A percentile compares a stretch with the other conserved stretches of the same genome.
Evolutionary conservation across 2,329 filamentous ascomycete genomes (phyloP).

Genomic region (Microdochium trichocladiopsis): DNA sequence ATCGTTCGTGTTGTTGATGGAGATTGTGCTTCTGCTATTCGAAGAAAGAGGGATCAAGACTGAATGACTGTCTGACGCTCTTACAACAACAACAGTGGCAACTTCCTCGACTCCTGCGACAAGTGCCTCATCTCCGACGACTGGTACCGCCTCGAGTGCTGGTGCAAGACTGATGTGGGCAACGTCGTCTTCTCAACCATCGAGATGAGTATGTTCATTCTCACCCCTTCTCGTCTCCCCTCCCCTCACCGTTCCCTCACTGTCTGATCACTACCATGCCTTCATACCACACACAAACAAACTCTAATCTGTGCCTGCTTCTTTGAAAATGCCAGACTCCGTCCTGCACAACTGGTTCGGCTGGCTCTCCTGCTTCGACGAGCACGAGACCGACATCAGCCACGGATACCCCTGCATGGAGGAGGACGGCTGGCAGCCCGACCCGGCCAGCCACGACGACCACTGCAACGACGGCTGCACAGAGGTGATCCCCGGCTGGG

Average conservation of each 20-base stretch:
- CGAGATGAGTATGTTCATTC: constrained; percentile 1
- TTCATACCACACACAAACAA: background rate
- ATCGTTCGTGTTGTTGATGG: background rate
- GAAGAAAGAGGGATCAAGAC: too few species aligned
- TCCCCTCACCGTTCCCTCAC: background rate
- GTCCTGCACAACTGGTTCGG: constrained; percentile 6
- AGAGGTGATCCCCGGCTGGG: background rate
- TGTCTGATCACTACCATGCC: background rate
- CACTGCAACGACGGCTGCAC: constrained; percentile 1
- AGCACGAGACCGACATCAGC: background rate
- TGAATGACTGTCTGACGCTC: too few species aligned
- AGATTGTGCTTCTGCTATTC: too few species aligned
- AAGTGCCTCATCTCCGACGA: background rate
- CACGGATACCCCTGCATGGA: background rate
- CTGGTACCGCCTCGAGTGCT: background rate
- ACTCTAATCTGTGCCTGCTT: background rate
- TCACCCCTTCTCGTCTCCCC: background rate
- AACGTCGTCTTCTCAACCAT: background rate
- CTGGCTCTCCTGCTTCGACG: constrained; percentile 4
- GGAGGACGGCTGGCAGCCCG: constrained; percentile 1
- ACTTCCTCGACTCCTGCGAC: background rate
- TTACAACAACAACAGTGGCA: background rate
- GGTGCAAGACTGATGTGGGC: background rate
- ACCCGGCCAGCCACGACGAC: background rate
- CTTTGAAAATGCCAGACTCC: background rate